These are phyloP conservation scores for Stellera chamaejasme DNA, from an alignment of 345 rosid genomes.

Conservation along the genomic window DNA sequence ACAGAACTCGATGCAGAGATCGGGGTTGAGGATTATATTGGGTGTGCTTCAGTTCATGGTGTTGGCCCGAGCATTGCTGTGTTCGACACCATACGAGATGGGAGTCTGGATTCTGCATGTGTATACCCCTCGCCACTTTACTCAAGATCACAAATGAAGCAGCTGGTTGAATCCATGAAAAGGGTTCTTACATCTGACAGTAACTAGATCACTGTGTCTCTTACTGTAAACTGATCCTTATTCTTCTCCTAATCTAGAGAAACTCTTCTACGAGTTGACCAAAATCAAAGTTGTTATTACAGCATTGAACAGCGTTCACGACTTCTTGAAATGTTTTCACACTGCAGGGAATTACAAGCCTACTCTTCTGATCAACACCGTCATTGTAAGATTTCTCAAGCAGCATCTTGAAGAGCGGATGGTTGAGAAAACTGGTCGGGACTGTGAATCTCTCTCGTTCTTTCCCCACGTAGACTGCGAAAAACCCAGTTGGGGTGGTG, in stretches of 20 bases:
- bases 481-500: slow-evolving; percentile 60
- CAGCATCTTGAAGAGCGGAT: slow-evolving; percentile 78
- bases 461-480: slow-evolving; percentile 76
- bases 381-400: slow-evolving; percentile 72
- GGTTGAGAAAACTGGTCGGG: slow-evolving; percentile 63
- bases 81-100: slow-evolving; percentile 56
- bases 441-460: slow-evolving; percentile 58
- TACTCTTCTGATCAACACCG: slow-evolving; percentile 40
- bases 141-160: slow-evolving; percentile 64
- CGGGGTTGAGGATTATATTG: slow-evolving; percentile 51
- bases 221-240: no score
- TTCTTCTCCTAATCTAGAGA: slow-evolving; percentile 19
- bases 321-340: slow-evolving; percentile 64
- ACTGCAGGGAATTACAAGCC: slow-evolving; percentile 72
- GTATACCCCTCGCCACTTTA: slow-evolving; percentile 77
- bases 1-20: slow-evolving; percentile 11
- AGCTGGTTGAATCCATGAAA: slow-evolving; percentile 43
- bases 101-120: slow-evolving; percentile 49
- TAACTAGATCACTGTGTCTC: neutral
- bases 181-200: slow-evolving; percentile 31
- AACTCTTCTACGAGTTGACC: slow-evolving; percentile 71
- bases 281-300: slow-evolving; percentile 61
- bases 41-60: slow-evolving; percentile 67
- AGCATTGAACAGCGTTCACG: slow-evolving; percentile 53
- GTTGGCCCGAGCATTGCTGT: slow-evolving; percentile 61